Evolutionary conservation across 768 basidiomycete genomes (phyloP), one percentile per base, ranked within the genome.

Genomic region (Termitomyces sp.): DNA sequence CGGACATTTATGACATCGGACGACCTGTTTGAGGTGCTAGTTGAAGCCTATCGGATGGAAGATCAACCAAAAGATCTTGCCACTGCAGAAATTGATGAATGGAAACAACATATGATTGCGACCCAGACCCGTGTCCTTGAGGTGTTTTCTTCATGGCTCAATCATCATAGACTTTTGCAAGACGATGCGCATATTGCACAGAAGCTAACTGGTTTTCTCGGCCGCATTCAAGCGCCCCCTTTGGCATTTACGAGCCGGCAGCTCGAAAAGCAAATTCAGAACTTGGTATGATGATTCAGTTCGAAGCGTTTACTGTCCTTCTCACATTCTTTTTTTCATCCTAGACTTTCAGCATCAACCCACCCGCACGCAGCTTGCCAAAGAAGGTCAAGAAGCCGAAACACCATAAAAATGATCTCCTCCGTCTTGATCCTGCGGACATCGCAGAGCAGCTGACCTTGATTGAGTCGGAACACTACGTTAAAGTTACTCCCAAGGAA

Each of bases 381-480:
- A 24, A 69, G 68, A 62, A 75, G 73, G 61, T 76, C 41, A 73
- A 76, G 60, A 81, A 78, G 62, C 72, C 76, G 22, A 82, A 79
- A 63, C 66, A 75, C 4, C 77, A 79, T 56, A 84, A 79, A 66
- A 77, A 82, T 61, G 88, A 89, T 50, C 68, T 94, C 18, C 67
- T 83, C 13, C 81, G 83, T 61, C 75, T 89, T 58, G 85, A 90
- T 62, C 78, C 90, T 1, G 65, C 79, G 22, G 83, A 87, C 55
- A 65, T 96, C 34, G 92, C 92, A 0, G 84, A 92, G 43, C 92
- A 95, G 64, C 75, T 96, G 44, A 85, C 87, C n/a, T 72, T 94
- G 46, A 74, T 85, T 59, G 91, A 95, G 68, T 83, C 79, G 55
- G 72, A 77, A 37, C 74, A 86, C 6, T 96, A 94, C 69, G 71